A percentile compares a stretch with the other conserved stretches of the same genome.
Conservation (phyloP, 2,329 filamentous ascomycete genomes). For the Fusarium sp. region DNA sequence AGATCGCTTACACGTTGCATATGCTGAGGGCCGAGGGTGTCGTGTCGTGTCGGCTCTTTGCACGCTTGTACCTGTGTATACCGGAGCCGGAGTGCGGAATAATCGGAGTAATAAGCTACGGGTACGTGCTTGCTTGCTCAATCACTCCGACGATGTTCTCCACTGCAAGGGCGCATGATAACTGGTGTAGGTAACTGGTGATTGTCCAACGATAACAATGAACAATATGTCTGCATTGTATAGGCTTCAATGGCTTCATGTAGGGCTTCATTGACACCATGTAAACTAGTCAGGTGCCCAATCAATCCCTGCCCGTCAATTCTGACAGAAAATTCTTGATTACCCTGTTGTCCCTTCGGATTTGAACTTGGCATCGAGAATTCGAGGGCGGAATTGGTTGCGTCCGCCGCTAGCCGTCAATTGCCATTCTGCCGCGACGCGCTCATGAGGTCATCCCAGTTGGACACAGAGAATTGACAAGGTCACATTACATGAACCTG, state of each 20-base stretch:
- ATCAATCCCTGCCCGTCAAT: constrained; percentile 28
- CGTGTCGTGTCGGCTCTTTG: constrained; percentile 10
- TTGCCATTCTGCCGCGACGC: constrained; percentile 36
- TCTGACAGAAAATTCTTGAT: constrained; percentile 26
- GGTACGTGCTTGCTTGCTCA: too few relatives aligned
- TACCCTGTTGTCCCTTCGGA: neutral
- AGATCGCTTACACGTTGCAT: constrained; percentile 40
- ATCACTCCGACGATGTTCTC: neutral
- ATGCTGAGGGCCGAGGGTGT: constrained; percentile 4
- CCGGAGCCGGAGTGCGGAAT: constrained; percentile 26
- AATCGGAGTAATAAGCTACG: neutral
- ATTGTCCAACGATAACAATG: constrained; percentile 12
- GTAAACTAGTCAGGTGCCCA: constrained; percentile 28
- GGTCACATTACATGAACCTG: constrained; percentile 35
- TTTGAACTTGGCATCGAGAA: neutral
- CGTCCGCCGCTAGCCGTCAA: constrained; percentile 48
- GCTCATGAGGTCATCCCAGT: constrained; percentile 31
- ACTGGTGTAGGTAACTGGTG: neutral
- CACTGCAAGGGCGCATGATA: constrained; percentile 28
- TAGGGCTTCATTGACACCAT: constrained; percentile 9
- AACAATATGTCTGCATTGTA: neutral
- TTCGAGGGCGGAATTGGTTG: constrained; percentile 41
- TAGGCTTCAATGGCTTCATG: neutral
- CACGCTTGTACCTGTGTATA: neutral
- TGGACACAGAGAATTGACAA: neutral